A percentile compares a stretch with the other conserved stretches of the same genome.
Evolutionary conservation across 371 early-diverging fungal species (phyloP).

Genomic region (Saksenaea oblongispora): DNA sequence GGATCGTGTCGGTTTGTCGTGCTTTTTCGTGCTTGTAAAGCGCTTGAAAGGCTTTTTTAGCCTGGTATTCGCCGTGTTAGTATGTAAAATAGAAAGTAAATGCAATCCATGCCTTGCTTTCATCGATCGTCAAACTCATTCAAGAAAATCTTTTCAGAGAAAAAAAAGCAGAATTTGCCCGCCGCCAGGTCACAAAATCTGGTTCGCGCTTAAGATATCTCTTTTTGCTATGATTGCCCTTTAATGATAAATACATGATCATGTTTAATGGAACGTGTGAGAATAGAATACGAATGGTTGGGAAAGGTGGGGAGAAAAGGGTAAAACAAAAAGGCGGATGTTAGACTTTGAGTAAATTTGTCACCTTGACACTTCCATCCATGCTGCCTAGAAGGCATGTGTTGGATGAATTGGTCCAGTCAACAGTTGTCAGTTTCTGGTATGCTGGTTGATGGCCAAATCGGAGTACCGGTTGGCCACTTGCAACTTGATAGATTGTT

Average conservation of each 20-base stretch:
- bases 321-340: background rate
- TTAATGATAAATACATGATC: background rate
- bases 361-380: constrained; percentile 61
- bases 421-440: constrained; percentile 52
- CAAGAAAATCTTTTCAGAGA: background rate
- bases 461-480: constrained; percentile 45
- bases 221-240: too few relatives aligned
- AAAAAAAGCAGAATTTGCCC: background rate
- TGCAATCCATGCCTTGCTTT: constrained; percentile 7
- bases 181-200: background rate
- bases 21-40: constrained; percentile 35
- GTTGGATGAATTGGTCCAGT: constrained; percentile 59
- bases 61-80: constrained; percentile 31
- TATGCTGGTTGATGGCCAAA: constrained; percentile 45
- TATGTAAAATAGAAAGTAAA: constrained; percentile 8
- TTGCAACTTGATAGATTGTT: constrained; percentile 35
- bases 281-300: background rate
- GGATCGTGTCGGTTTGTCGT: constrained; percentile 16
- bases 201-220: too few relatives aligned
- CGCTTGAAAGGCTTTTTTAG: constrained; percentile 33
- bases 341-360: constrained; percentile 56
- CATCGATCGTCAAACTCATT: constrained; percentile 13
- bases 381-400: constrained; percentile 57
- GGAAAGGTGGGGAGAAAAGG: background rate
- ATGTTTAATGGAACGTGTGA: background rate